phyloP scores from a whole-genome alignment of 2,329 filamentous ascomycete species.

The Calonectria pauciramosa region DNA sequence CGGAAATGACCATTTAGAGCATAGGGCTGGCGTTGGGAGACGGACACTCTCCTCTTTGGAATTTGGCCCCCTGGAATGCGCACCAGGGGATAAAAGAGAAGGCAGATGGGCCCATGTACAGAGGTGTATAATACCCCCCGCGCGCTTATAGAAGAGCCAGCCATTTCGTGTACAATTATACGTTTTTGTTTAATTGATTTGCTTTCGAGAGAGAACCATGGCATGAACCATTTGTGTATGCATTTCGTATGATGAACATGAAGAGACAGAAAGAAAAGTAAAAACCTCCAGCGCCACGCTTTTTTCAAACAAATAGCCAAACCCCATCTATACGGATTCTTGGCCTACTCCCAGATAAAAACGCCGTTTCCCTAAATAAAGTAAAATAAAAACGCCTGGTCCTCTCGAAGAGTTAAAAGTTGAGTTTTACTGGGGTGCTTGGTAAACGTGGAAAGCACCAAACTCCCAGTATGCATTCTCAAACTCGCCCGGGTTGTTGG shows the following conservation, averaged over 20 bases:
- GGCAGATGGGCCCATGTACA: slow-evolving; percentile 34
- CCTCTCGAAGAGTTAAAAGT: neutral
- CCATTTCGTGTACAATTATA: slow-evolving; percentile 30
- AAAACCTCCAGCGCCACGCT: slow-evolving; percentile 42
- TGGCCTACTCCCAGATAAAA: neutral
- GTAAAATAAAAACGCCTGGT: neutral
- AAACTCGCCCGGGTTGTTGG: slow-evolving; percentile 69
- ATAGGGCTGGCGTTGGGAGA: slow-evolving; percentile 51
- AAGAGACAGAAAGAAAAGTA: neutral
- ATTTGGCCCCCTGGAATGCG: slow-evolving; percentile 29
- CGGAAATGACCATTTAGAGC: slow-evolving; percentile 45
- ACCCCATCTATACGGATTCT: neutral
- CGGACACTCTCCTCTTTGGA: slow-evolving; percentile 46
- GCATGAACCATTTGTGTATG: slow-evolving; percentile 2
- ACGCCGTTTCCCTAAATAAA: neutral
- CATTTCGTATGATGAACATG: neutral
- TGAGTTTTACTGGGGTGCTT: slow-evolving; percentile 41
- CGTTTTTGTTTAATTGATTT: slow-evolving; percentile 21
- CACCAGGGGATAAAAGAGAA: slow-evolving; percentile 17
- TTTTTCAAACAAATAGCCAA: slow-evolving; percentile 10
- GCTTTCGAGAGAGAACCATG: slow-evolving; percentile 17
- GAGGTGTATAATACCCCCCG: slow-evolving; percentile 37
- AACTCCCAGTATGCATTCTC: slow-evolving; percentile 76
- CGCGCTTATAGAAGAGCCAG: slow-evolving; percentile 32
- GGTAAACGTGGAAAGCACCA: slow-evolving; percentile 71